phyloP scores from a whole-genome alignment of 176 grass and related monocot genomes.

The Phragmites australis region DNA sequence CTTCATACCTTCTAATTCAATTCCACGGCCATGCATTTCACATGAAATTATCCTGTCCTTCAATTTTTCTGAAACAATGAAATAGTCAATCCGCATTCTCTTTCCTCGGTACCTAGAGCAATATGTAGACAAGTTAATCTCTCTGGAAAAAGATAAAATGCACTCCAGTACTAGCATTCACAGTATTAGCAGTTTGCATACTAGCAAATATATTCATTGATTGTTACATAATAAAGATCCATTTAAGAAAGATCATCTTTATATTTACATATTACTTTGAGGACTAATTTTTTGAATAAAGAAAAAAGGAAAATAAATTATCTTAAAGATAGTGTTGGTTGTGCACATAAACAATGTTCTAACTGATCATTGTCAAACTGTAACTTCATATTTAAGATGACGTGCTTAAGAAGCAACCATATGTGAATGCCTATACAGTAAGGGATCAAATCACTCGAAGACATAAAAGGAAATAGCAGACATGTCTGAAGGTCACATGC shows the following conservation, averaged over 20 bases:
- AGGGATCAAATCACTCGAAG: not conserved
- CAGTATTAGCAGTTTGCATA: not conserved
- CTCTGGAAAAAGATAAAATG: not conserved
- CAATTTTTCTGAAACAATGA: slow-evolving; percentile 65
- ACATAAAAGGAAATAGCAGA: slow-evolving; percentile 7
- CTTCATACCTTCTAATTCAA: slow-evolving; percentile 84
- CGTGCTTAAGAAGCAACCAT: slow-evolving; percentile 22
- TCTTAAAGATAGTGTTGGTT: not conserved
- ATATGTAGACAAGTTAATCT: slow-evolving; percentile 26
- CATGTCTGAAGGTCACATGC: slow-evolving; percentile 8
- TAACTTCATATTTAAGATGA: slow-evolving; percentile 20
- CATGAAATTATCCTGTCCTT: slow-evolving; percentile 74
- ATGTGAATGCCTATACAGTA: not conserved
- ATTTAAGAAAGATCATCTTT: not conserved
- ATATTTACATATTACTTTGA: not conserved
- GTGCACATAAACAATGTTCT: not conserved
- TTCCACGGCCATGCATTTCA: slow-evolving; percentile 87
- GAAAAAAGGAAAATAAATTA: not conserved
- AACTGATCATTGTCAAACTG: slow-evolving; percentile 1
- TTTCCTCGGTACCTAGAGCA: slow-evolving; percentile 78
- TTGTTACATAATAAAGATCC: not conserved
- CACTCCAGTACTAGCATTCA: not conserved
- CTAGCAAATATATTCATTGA: not conserved
- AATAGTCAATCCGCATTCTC: slow-evolving; percentile 98
- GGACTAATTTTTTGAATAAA: not conserved